Evolutionary conservation across 306 rosid genomes (phyloP), one percentile per base, ranked within the genome.

Genomic region (Vachellia pachyceras): DNA sequence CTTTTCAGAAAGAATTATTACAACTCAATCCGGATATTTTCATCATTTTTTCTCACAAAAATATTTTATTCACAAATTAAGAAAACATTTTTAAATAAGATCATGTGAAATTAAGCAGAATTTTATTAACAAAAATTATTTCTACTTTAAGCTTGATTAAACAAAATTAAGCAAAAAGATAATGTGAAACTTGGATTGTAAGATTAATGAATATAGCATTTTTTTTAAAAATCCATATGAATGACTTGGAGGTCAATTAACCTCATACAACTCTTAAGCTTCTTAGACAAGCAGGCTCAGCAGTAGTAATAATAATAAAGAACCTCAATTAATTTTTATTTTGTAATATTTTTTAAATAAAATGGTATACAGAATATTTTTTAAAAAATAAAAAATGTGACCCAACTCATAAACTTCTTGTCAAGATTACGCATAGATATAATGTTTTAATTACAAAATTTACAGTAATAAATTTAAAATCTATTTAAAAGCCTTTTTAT

Each of bases 201-300:
- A 20, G 74, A 42, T 10, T 69, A 10, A 7, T 20, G 17, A 20
- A 41, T 69, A 42, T 42, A 9, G 20, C 73, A 20, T 69, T 69
- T 69, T n/a, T 0, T 36, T 36, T 17, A 18, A 45, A 49, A 49
- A 41, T 18, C 0, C 0, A 12, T 18, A 23, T 70, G 75, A 55
- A 73, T n/a, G 46, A 78, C 72, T 64, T 49, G 73, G 75, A 22
- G 7, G 40, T 47, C 66, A 52, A 70, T 54, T 37, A 70, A 70
- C 63, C 82, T 55, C 82, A 69, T 42, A 5, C 17, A 25, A 39
- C 39, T 60, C 37, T 1, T 13, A 25, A 3, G 12, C 65, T 58
- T 58, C 65, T 11, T 9, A 25, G 12, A 25, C 39, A 60, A 60
- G 67, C 15, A 5, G 39, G 5, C 10, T 4, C 1, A 29, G 37